Percentiles rank a stretch among this genome's conserved stretches.
These are phyloP conservation scores for bread wheat (Triticum aestivum) DNA, from an alignment of 176 grass and related monocot species.

Conservation along the genomic window IWGSC_CS_RefSeq_v2.1 NC_057794.1:239186897-239187396, in stretches of 20 bases:
- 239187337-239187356: constrained; percentile 59
- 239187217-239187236: constrained; percentile 39
- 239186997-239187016: not conserved
- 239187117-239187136: constrained; percentile 72
- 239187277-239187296: not conserved
- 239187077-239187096: not conserved
- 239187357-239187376: constrained; percentile 34
- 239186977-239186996: not conserved
- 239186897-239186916: constrained; percentile 73
- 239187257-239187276: not conserved
- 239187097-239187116: constrained; percentile 5
- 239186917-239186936: constrained; percentile 71
- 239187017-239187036: not conserved
- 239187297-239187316: constrained; percentile 69
- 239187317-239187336: constrained; percentile 83
- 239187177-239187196: constrained; percentile 82
- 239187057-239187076: not conserved
- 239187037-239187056: not conserved
- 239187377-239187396: constrained; percentile 13
- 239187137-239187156: constrained; percentile 69
- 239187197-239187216: constrained; percentile 96
- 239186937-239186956: constrained; percentile 74
- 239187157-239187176: constrained; percentile 74
- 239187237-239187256: constrained; percentile 1
- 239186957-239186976: not conserved